Evolutionary conservation across 148 eudicot species (phyloP), one percentile per base, ranked within the genome.

Genomic region (Fagopyrum tataricum): DNA sequence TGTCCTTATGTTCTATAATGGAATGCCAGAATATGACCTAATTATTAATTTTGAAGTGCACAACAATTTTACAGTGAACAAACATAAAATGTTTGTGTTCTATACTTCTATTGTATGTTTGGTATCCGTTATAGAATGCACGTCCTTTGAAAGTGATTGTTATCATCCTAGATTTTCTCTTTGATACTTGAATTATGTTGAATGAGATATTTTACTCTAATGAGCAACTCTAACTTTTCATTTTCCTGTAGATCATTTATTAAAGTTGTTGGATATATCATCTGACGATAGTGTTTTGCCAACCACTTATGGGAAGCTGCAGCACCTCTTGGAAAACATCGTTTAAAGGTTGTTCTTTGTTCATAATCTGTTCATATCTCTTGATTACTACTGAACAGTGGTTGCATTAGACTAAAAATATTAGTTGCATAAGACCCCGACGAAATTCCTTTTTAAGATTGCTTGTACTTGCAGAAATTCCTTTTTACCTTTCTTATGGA

Each of bases 281-380:
- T 76, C 86, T 0, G 90, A 88, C 75, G 97, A 86, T 62, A 73
- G 70, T 78, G 81, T 80, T 47, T 72, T 95, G 81, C 84, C 76
- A 20, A 95, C 99, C 5, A 85, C 97, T 6, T 95, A 91, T 81
- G 99, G 99, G 44, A 91, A 87, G 84, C 78, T 95, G 87, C 97
- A 92, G 76, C 99, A 56, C 99, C 99, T 55, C 81, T 95, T 26
- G 99, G 99, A 75, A 95, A 91, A 71, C 93, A 95, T 68, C 97
- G 99, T 52, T 73, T 91, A 77, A 95, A 95, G 99, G 99, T 91
- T 74, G 37, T 73, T 41, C 56, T 68, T 64, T 49, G 66, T 24
- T 59, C 31, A 18, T 21, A 55, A 5, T 55, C 62, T 55, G 31
- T 55, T 55, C 31, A 21, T 18, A 55, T 14, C 3, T 46, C 6